Percentiles rank a stretch among this genome's conserved stretches.
phyloP scores from a whole-genome alignment of 2,329 filamentous ascomycete genomes.

The Geoglossum cookeanum region DNA sequence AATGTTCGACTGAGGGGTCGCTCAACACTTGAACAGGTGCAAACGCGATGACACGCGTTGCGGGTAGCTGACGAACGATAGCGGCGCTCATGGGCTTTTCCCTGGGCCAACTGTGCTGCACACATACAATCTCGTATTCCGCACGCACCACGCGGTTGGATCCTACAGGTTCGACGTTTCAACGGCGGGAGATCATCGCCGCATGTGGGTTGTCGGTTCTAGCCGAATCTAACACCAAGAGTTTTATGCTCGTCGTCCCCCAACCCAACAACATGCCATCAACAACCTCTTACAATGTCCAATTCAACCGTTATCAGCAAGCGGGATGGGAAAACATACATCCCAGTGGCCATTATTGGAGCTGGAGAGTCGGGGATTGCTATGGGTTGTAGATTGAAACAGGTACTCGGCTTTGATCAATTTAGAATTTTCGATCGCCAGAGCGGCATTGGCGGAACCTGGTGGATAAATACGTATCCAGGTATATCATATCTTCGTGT shows the following conservation, averaged over 20 bases:
- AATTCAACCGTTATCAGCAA: conserved; percentile 15
- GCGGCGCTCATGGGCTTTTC: not conserved
- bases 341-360: conserved; percentile 37
- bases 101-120: no score
- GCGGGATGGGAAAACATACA: conserved; percentile 18
- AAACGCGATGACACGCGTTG: not conserved
- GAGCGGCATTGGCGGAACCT: conserved; percentile 40
- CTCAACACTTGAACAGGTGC: not conserved
- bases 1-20: not conserved
- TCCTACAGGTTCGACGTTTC: no score
- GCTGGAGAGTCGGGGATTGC: conserved; percentile 43
- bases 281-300: not conserved
- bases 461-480: conserved; percentile 44
- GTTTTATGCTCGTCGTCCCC: not conserved
- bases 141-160: no score
- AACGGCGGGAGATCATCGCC: not conserved
- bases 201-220: not conserved
- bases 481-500: conserved; percentile 17
- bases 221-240: no score
- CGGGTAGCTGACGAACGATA: not conserved
- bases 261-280: not conserved
- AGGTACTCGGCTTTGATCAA: conserved; percentile 37
- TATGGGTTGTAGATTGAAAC: conserved; percentile 38
- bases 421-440: conserved; percentile 42
- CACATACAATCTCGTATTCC: no score